phyloP scores from a whole-genome alignment of 257 asterid genomes.

The Nicotiana tomentosiformis region DNA sequence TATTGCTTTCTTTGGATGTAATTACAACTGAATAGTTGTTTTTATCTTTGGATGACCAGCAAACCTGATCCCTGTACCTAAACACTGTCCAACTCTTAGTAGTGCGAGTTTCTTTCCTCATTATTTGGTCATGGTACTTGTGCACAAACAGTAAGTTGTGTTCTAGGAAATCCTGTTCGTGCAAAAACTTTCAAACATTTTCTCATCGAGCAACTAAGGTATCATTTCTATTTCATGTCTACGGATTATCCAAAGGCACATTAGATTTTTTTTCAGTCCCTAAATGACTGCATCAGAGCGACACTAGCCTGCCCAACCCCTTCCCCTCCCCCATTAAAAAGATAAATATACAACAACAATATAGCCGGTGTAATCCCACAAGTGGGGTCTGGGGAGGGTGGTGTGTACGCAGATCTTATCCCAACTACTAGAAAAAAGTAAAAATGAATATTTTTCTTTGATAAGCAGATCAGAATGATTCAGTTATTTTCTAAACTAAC shows the following conservation, averaged over 20 bases:
- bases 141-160: not conserved
- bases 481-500: not conserved
- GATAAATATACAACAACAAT: not conserved
- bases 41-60: not conserved
- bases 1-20: slow-evolving; percentile 8
- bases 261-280: not conserved
- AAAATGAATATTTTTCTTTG: not conserved
- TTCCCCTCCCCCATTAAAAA: not conserved
- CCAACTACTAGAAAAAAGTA: not conserved
- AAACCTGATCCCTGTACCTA: not conserved
- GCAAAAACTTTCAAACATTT: not conserved
- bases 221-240: not conserved
- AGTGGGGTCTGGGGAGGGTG: too few species aligned
- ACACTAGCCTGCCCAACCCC: not conserved
- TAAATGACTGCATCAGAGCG: not conserved
- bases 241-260: not conserved
- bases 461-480: not conserved
- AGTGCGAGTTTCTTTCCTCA: not conserved
- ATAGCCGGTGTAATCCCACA: too few species aligned
- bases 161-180: not conserved
- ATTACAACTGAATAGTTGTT: not conserved
- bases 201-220: not conserved
- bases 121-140: not conserved
- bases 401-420: too few species aligned
- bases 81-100: not conserved